phyloP scores from a whole-genome alignment of 2,329 filamentous ascomycete genomes.

The Corinectria fuckeliana region DNA sequence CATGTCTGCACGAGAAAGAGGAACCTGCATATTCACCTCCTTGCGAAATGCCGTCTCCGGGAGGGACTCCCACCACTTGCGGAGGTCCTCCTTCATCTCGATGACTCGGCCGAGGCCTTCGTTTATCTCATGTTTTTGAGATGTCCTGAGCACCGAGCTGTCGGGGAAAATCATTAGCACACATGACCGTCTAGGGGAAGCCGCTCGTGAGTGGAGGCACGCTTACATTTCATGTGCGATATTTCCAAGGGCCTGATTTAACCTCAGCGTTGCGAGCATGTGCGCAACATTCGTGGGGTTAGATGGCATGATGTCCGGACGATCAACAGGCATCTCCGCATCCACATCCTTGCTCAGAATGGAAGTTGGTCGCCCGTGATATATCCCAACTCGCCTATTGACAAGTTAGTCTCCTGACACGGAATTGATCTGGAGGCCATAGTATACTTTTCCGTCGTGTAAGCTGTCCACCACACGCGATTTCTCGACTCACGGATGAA shows the following conservation, averaged over 20 bases:
- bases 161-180: conserved; percentile 14
- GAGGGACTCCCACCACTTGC: conserved; percentile 48
- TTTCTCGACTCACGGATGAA: conserved; percentile 59
- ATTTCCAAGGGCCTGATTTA: conserved; percentile 45
- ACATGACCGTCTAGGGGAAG: neutral
- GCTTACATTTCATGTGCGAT: conserved; percentile 49
- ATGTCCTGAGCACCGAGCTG: conserved; percentile 45
- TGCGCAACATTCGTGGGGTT: conserved; percentile 53
- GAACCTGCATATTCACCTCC: conserved; percentile 48
- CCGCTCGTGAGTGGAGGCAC: neutral
- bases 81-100: conserved; percentile 46
- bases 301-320: conserved; percentile 50
- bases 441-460: conserved; percentile 60
- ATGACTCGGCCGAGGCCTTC: conserved; percentile 44
- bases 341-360: conserved; percentile 60
- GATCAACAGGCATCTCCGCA: conserved; percentile 56
- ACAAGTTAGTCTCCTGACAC: conserved; percentile 20
- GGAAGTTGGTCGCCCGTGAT: conserved; percentile 62
- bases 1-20: conserved; percentile 54
- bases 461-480: conserved; percentile 64
- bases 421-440: neutral
- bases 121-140: conserved; percentile 41
- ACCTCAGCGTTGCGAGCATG: conserved; percentile 51
- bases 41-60: conserved; percentile 42
- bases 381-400: conserved; percentile 58